phyloP scores from a whole-genome alignment of 805 yeast genomes.

The Starmerella powellii region DNA sequence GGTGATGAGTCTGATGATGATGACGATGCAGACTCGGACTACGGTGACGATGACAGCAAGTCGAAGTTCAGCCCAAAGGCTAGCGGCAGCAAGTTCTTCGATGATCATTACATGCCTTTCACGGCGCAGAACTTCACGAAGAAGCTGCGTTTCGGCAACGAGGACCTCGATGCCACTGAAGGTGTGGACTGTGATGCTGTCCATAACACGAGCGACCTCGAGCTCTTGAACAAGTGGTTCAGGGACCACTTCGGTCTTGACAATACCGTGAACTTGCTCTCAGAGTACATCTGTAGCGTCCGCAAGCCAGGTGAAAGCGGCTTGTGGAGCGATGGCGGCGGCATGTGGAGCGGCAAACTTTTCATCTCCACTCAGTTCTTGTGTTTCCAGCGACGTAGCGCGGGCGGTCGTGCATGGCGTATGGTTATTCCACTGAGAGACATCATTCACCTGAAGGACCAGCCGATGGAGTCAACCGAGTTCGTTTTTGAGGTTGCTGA shows the following conservation, averaged over 20 bases:
- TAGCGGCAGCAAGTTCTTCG: slow-evolving; percentile 3
- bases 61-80: not conserved
- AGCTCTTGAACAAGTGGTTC: slow-evolving; percentile 48
- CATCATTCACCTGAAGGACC: slow-evolving; percentile 27
- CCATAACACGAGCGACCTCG: slow-evolving; percentile 10
- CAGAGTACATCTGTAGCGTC: slow-evolving; percentile 39
- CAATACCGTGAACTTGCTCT: slow-evolving; percentile 39
- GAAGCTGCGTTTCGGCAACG: slow-evolving; percentile 4
- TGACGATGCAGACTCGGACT: slow-evolving; percentile 13
- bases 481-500: slow-evolving; percentile 17
- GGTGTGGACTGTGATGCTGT: slow-evolving; percentile 1
- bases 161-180: not conserved
- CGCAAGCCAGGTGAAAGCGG: slow-evolving; percentile 8
- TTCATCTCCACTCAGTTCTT: slow-evolving; percentile 56
- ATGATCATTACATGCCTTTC: slow-evolving; percentile 3
- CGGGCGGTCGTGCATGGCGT: slow-evolving; percentile 51
- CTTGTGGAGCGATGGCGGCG: slow-evolving; percentile 32
- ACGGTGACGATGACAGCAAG: not conserved
- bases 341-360: slow-evolving; percentile 44
- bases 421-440: slow-evolving; percentile 74
- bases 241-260: slow-evolving; percentile 53
- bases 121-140: not conserved
- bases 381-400: slow-evolving; percentile 72
- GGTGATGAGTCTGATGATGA: slow-evolving; percentile 9
- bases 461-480: not conserved